Evolutionary conservation across 441 rosid species (phyloP), one percentile per base, ranked within the genome.

Genomic region (Mallotus repandus): DNA sequence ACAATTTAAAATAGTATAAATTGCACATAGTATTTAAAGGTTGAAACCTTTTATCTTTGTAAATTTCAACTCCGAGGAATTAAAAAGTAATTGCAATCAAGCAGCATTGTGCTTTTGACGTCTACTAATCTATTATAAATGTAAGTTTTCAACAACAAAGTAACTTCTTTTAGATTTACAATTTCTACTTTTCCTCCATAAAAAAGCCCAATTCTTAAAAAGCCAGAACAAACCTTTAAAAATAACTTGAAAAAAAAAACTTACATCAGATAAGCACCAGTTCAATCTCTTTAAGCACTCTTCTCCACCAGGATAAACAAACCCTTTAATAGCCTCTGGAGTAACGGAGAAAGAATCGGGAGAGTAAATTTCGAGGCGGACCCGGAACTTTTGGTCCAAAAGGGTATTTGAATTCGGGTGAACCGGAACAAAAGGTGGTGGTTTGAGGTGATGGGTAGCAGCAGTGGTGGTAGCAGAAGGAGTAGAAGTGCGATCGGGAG

Each of bases 281-380:
- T 45, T 66, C 80, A 95, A 77, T 72, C 82, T 81, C 72, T 75
- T 79, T 63, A 89, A 82, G 66, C 92, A 89, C 65, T 83, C 89
- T 45, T 82, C 84, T 74, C 83, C 91, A 38, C 89, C 93, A 0
- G 89, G 97, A 84, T 79, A 89, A 9, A 71, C 22, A 73, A 85
- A 88, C 67, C 94, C 90, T 56, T 72, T 56, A 45, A 82, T 18
- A 55, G 80, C 81, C 71, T 74, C 74, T 14, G 95, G 95, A 55
- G 90, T 84, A 64, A 83, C 80, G 9, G 92, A 85, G 80, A 95
- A 95, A 68, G 94, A 89, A 78, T 95, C 95, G 46, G 96, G 89
- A 19, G 97, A 89, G 85, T 89, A 89, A 22, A 95, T 89, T 86
- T 95, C 98, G 60, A 95, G 90, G 78, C 88, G 84, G 78, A 82